A percentile compares a stretch with the other conserved stretches of the same genome.
Conservation (phyloP, 2,329 filamentous ascomycete genomes). For the Podosphaera xanthii region DNA sequence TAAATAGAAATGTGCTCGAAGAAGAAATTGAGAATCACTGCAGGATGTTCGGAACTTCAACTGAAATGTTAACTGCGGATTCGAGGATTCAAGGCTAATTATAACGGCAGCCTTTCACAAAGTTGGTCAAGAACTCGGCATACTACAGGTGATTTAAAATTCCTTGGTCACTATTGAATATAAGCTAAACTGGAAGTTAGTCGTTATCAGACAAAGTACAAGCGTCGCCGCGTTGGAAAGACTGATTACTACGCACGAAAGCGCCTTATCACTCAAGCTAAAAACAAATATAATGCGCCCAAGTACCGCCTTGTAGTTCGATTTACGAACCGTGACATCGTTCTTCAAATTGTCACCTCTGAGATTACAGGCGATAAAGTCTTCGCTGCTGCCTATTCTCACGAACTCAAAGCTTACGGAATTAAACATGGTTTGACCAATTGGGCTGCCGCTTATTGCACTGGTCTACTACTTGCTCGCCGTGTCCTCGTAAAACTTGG, state of each 20-base stretch:
- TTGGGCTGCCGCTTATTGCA: slow-evolving; percentile 95
- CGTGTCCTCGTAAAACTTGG: slow-evolving; percentile 93
- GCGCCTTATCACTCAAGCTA: slow-evolving; percentile 98
- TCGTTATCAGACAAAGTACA: slow-evolving; percentile 99
- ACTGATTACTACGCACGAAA: slow-evolving; percentile 99
- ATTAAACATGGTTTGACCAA: slow-evolving; percentile 98
- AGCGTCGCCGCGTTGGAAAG: slow-evolving; percentile 86
- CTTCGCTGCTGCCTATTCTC: slow-evolving; percentile 74
- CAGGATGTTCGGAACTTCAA: slow-evolving; percentile 84
- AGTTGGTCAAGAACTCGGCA: slow-evolving; percentile 89
- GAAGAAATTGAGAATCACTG: slow-evolving; percentile 31
- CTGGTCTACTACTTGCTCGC: slow-evolving; percentile 89
- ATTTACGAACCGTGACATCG: slow-evolving; percentile 99
- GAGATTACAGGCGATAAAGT: slow-evolving; percentile 98
- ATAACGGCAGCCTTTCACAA: slow-evolving; percentile 57
- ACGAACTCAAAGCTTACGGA: slow-evolving; percentile 95
- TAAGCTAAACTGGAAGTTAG: slow-evolving; percentile 23
- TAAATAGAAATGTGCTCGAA: slow-evolving; percentile 11
- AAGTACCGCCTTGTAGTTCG: slow-evolving; percentile 99
- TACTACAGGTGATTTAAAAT: slow-evolving; percentile 69
- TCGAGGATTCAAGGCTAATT: slow-evolving; percentile 30
- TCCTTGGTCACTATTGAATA: slow-evolving; percentile 11
- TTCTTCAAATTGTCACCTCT: slow-evolving; percentile 88
- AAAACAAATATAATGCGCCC: slow-evolving; percentile 99
- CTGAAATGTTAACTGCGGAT: slow-evolving; percentile 99